These are phyloP conservation scores for Barnettozyma populi DNA, from an alignment of 805 yeast species.

Conservation along the genomic window DNA sequence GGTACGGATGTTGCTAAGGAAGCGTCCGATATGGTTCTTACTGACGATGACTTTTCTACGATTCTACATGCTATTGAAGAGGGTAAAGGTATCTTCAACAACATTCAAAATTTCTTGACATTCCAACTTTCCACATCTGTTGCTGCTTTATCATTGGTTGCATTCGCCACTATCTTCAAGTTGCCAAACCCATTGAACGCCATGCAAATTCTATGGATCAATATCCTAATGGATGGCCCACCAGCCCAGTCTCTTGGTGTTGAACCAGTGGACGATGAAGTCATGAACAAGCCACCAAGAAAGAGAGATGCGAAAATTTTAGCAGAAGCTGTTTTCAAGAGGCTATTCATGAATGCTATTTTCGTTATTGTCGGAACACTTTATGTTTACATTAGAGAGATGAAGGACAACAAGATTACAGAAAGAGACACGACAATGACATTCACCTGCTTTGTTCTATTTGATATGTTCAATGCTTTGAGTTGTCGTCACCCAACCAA, in stretches of 20 bases:
- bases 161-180: slow-evolving; percentile 79
- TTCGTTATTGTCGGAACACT: slow-evolving; percentile 83
- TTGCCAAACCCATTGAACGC: slow-evolving; percentile 94
- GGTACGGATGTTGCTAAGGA: slow-evolving; percentile 99
- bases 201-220: slow-evolving; percentile 97
- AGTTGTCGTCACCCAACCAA: slow-evolving; percentile 86
- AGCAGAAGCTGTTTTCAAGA: slow-evolving; percentile 58
- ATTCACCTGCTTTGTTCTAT: slow-evolving; percentile 91
- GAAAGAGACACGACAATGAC: slow-evolving; percentile 99
- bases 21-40: slow-evolving; percentile 95
- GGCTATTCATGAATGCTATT: slow-evolving; percentile 71
- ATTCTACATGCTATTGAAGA: slow-evolving; percentile 91
- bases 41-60: slow-evolving; percentile 95
- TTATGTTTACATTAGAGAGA: slow-evolving; percentile 79
- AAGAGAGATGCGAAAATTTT: slow-evolving; percentile 79
- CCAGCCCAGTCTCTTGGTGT: slow-evolving; percentile 98
- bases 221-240: slow-evolving; percentile 97
- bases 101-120: slow-evolving; percentile 90
- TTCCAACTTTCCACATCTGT: slow-evolving; percentile 95
- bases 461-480: slow-evolving; percentile 95
- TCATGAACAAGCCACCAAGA: slow-evolving; percentile 96
- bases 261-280: slow-evolving; percentile 94
- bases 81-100: slow-evolving; percentile 95
- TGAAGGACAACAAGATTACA: slow-evolving; percentile 78
- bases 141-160: slow-evolving; percentile 88